phyloP scores from a whole-genome alignment of 2,329 filamentous ascomycete species.

The Sclerotiophoma versabilis region DNA sequence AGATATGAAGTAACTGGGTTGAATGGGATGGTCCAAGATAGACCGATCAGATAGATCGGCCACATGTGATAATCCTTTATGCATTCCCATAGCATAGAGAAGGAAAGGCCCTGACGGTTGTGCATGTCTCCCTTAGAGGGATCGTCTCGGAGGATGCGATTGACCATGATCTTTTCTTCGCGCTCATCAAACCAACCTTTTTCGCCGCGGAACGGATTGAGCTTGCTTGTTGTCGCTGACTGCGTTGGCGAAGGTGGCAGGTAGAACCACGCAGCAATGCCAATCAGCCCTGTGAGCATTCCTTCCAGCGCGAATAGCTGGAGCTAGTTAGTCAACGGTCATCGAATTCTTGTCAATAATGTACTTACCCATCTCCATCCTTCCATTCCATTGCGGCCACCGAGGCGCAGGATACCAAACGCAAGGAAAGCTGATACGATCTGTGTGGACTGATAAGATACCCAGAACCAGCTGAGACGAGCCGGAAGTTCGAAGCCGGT shows the following conservation, averaged over 20 bases:
- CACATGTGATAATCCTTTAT: conserved; percentile 64
- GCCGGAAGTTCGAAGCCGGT: conserved; percentile 72
- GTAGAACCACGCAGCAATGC: conserved; percentile 47
- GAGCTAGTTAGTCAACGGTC: background rate
- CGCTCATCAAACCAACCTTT: conserved; percentile 71
- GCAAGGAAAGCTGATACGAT: conserved; percentile 65
- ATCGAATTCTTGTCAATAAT: conserved; percentile 43
- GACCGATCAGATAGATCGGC: conserved; percentile 49
- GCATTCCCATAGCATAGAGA: conserved; percentile 58
- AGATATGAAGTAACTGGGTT: conserved; percentile 44
- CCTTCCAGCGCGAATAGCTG: conserved; percentile 46
- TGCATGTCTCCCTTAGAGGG: conserved; percentile 68
- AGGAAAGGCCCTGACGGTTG: conserved; percentile 62
- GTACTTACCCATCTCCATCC: conserved; percentile 62
- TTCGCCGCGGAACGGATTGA: conserved; percentile 62
- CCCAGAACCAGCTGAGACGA: conserved; percentile 75
- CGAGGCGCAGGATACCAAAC: conserved; percentile 61
- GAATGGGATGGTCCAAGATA: conserved; percentile 46
- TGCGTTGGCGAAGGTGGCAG: conserved; percentile 64
- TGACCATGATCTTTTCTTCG: conserved; percentile 75
- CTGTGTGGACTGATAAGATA: conserved; percentile 64
- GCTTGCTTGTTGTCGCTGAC: conserved; percentile 59
- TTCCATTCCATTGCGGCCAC: conserved; percentile 58
- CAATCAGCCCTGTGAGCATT: conserved; percentile 47
- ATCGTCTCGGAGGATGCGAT: conserved; percentile 64